Evolutionary conservation across 805 yeast species (phyloP).

Genomic region (Lachancea thermotolerans): DNA sequence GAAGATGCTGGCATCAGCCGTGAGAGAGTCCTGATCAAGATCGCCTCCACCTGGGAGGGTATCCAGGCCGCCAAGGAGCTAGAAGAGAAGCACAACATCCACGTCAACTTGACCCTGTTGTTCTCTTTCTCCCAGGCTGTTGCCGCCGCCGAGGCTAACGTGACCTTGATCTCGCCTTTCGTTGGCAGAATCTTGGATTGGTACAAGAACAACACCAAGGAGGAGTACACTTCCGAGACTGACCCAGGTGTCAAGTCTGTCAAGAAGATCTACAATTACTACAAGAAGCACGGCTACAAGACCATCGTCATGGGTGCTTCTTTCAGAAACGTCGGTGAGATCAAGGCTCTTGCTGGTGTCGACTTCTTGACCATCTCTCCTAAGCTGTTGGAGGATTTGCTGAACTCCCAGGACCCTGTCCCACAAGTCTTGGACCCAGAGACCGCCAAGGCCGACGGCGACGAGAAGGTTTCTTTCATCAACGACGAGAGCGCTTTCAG

Average conservation of each 20-base stretch:
- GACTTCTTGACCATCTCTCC: slow-evolving; percentile 96
- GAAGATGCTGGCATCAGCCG: slow-evolving; percentile 75
- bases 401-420: slow-evolving; percentile 68
- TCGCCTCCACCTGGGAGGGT: slow-evolving; percentile 99
- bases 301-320: slow-evolving; percentile 99
- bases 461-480: slow-evolving; percentile 69
- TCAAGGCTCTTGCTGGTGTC: slow-evolving; percentile 93
- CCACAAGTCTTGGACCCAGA: slow-evolving; percentile 76
- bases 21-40: slow-evolving; percentile 89
- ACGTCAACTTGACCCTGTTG: slow-evolving; percentile 89
- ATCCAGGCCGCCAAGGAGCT: slow-evolving; percentile 96
- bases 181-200: slow-evolving; percentile 99
- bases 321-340: slow-evolving; percentile 94
- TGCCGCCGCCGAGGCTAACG: slow-evolving; percentile 96
- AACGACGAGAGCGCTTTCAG: slow-evolving; percentile 88
- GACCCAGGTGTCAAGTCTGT: slow-evolving; percentile 98
- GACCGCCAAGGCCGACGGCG: slow-evolving; percentile 44
- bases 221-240: slow-evolving; percentile 63
- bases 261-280: slow-evolving; percentile 86
- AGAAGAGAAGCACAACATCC: slow-evolving; percentile 84
- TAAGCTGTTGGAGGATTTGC: slow-evolving; percentile 78
- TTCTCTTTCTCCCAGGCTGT: slow-evolving; percentile 97
- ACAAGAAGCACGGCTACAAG: slow-evolving; percentile 92
- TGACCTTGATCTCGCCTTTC: slow-evolving; percentile 95
- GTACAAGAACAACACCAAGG: slow-evolving; percentile 92